These are phyloP conservation scores for Fusarium nurragi DNA, from an alignment of 2,329 filamentous ascomycete species.

Conservation along the genomic window DNA sequence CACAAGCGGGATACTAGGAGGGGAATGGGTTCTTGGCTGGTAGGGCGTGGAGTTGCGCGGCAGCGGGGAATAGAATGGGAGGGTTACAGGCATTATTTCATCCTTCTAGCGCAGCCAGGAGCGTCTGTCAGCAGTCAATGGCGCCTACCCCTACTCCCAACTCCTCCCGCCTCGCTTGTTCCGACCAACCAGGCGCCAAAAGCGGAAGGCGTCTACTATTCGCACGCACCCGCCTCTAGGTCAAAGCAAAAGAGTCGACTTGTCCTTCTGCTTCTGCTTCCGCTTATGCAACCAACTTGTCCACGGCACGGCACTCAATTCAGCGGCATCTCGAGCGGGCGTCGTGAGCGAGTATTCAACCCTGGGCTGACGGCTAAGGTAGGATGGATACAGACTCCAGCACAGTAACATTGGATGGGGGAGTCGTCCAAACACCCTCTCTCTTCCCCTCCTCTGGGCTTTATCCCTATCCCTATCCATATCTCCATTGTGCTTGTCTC, in stretches of 20 bases:
- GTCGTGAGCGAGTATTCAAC: constrained; percentile 20
- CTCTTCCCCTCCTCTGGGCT: background rate
- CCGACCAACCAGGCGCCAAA: constrained; percentile 33
- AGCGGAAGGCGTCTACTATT: constrained; percentile 44
- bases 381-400: constrained; percentile 2
- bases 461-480: constrained; percentile 6
- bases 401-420: constrained; percentile 16
- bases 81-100: constrained; percentile 30
- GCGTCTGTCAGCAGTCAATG: constrained; percentile 38
- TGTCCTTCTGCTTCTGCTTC: background rate
- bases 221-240: constrained; percentile 31
- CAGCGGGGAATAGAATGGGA: constrained; percentile 25
- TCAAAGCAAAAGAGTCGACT: background rate
- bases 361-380: no score
- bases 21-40: constrained; percentile 2
- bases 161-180: constrained; percentile 30
- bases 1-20: background rate
- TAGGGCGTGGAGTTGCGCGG: constrained; percentile 27
- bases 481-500: constrained; percentile 10
- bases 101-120: constrained; percentile 34
- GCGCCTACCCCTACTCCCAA: constrained; percentile 20
- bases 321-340: constrained; percentile 39
- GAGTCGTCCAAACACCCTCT: constrained; percentile 12
- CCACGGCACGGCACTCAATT: constrained; percentile 36
- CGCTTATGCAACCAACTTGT: constrained; percentile 7